Percentiles rank a stretch among this genome's conserved stretches.
phyloP scores from a whole-genome alignment of 306 rosid species.

The Nissolia schottii region DNA sequence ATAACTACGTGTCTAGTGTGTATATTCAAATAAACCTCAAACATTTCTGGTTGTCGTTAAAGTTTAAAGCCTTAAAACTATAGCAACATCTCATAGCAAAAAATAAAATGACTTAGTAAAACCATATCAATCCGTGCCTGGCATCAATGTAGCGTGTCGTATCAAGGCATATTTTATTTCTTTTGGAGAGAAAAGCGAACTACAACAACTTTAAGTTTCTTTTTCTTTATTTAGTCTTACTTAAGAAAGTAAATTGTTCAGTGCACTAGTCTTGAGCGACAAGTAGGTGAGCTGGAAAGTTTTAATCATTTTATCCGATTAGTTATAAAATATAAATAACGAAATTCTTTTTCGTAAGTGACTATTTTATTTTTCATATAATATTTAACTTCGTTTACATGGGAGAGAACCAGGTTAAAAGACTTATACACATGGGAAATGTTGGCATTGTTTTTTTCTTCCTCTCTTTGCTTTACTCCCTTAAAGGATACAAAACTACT shows the following conservation, averaged over 20 bases:
- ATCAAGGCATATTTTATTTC: neutral
- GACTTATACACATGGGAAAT: too few species aligned
- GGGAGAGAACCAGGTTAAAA: too few species aligned
- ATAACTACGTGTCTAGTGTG: neutral
- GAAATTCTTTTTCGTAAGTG: neutral
- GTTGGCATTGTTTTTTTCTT: too few species aligned
- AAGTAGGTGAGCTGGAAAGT: neutral
- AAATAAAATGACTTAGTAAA: neutral
- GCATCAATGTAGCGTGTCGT: neutral
- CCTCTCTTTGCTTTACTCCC: neutral
- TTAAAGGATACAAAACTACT: neutral
- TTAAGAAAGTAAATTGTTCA: neutral
- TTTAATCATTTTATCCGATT: neutral
- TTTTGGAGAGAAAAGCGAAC: constrained; percentile 5
- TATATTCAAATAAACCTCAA: neutral
- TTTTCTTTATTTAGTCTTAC: neutral
- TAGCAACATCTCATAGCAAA: too few species aligned
- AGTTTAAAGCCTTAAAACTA: too few species aligned
- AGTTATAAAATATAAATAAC: neutral
- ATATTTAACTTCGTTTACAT: neutral
- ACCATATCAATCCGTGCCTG: neutral
- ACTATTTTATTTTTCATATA: neutral
- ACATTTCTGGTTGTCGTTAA: neutral
- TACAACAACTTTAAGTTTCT: neutral
- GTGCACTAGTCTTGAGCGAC: neutral